Evolutionary conservation across 164 flowering plant genomes (phyloP).

Genomic region (Chimonanthus praecox): DNA sequence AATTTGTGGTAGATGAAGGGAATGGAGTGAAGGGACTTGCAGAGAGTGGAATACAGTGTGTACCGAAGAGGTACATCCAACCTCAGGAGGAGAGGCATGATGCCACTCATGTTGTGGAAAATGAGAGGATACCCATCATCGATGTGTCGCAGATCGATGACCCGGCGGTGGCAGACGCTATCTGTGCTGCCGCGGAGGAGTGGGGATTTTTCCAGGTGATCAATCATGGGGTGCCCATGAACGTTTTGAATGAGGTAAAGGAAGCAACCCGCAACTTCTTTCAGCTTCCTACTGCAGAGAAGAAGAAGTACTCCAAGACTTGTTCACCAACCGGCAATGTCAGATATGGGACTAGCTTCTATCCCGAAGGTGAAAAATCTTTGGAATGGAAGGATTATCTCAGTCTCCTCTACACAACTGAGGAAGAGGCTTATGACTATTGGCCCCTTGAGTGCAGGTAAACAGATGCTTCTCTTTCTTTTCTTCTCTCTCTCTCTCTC

Average conservation of each 20-base stretch:
- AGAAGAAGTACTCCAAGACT: slow-evolving; percentile 12
- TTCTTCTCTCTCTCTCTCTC: too few relatives aligned
- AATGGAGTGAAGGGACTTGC: slow-evolving; percentile 12
- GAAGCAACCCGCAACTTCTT: slow-evolving; percentile 15
- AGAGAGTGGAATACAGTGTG: slow-evolving; percentile 5
- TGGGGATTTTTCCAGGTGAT: slow-evolving; percentile 19
- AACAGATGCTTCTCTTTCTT: too few relatives aligned
- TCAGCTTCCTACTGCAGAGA: slow-evolving; percentile 7
- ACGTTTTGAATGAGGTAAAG: slow-evolving; percentile 10
- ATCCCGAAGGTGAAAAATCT: slow-evolving; percentile 13
- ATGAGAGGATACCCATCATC: slow-evolving; percentile 26
- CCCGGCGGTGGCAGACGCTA: slow-evolving; percentile 10
- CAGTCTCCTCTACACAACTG: slow-evolving; percentile 15
- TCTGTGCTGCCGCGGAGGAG: slow-evolving; percentile 15
- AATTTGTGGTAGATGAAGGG: slow-evolving; percentile 9
- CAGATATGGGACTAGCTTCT: slow-evolving; percentile 17
- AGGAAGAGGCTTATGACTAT: slow-evolving; percentile 14
- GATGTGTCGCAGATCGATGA: slow-evolving; percentile 22
- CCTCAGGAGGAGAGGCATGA: slow-evolving; percentile 16
- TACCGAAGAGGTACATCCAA: slow-evolving; percentile 11
- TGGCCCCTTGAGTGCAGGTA: slow-evolving; percentile 21
- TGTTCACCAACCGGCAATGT: slow-evolving; percentile 10
- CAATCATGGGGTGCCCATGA: slow-evolving; percentile 17
- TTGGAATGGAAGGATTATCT: slow-evolving; percentile 21
- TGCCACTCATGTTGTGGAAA: background rate